Evolutionary conservation across 2,329 filamentous ascomycete species (phyloP), one percentile per base, ranked within the genome.

Genomic region (Sclerotiophoma versabilis): DNA sequence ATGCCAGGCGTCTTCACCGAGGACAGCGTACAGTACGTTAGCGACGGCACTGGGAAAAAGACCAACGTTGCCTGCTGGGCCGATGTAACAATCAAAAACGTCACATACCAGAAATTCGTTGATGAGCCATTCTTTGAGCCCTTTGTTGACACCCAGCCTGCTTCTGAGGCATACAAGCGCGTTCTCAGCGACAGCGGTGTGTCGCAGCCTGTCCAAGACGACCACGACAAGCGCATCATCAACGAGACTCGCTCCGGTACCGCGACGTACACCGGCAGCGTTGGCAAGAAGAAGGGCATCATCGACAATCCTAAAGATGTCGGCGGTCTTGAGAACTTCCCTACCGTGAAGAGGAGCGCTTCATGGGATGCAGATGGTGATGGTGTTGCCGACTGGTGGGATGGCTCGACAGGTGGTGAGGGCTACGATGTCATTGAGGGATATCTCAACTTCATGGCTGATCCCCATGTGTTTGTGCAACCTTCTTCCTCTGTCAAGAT

Each of bases 311-410:
- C 66, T 1, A 60, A 50, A 2, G 72, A 75, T 50, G 71, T 66
- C 19, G 72, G 72, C 11, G 72, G 72, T 7, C 63, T 75, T 1
- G 72, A 75, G 42, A 58, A 64, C 29, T 75, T 74, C 56, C 71
- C 71, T 0, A 58, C 61, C 1, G 62, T 54, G 1, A 63, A 38
- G 22, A 64, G 71, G 12, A 32, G 54, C 1, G 59, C 57, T 4
- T 48, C 42, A n/a, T 74, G 72, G 72, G 72, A 75, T 42, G 66
- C 68, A 4, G 56, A 75, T 38, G 58, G 60, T 5, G 70, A 75
- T 41, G 72, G 72, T 14, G 69, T 75, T 27, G 71, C 71, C 2
- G 72, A 74, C 50, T 74, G 72, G 72, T 74, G 71, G 71, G 71
- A 71, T 37, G 70, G 69, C 0, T 67, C 64, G 2, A 74, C 68